Evolutionary conservation across 345 rosid genomes (phyloP), one percentile per base, ranked within the genome.

Genomic region (Nasturtium officinale): DNA sequence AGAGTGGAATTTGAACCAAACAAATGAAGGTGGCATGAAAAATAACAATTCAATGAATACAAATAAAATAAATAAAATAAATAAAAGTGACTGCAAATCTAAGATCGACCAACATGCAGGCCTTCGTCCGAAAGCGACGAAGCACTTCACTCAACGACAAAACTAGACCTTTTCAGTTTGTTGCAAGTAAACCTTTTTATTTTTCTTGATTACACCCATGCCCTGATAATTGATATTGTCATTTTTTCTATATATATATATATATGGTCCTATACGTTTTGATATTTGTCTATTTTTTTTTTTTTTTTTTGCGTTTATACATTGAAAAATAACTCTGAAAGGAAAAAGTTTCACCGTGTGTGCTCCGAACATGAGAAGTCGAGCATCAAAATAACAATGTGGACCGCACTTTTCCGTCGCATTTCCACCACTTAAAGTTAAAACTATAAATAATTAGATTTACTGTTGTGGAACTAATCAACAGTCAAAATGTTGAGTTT

Each of bases 101-200:
- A 51, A 28, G 78, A 65, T 67, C 55, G 78, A 75, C 63, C 73
- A 75, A 67, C 56, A 75, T 67, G 78, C 73, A 60, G 37, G 10
- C 25, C 72, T 48, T 28, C 47, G 2, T 53, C 61, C 61, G 62
- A 75, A 67, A 75, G 78, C 74, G 79, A 75, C 79, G 42, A 75
- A 5, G 30, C 79, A 75, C 7, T 75, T 68, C 30, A 60, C 74
- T 52, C 16, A 7, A 61, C 74, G 74, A 67, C 78, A 75, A 75
- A 61, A 60, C 12, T 60, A 40, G 0, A 25, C 54, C 47, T 58
- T 57, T 74, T 26, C 3, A 1, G 1, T 6, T 15, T 5, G 55
- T 58, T 54, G 52, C 52, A 50, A 26, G 16, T 48, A 57, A 35
- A 17, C n/a, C 60, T 17, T 56, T 35, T 35, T 9, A 0, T 42